These are phyloP conservation scores for Penicillium sp. DNA, from an alignment of 2,329 filamentous ascomycete genomes.

Conservation along the genomic window DNA sequence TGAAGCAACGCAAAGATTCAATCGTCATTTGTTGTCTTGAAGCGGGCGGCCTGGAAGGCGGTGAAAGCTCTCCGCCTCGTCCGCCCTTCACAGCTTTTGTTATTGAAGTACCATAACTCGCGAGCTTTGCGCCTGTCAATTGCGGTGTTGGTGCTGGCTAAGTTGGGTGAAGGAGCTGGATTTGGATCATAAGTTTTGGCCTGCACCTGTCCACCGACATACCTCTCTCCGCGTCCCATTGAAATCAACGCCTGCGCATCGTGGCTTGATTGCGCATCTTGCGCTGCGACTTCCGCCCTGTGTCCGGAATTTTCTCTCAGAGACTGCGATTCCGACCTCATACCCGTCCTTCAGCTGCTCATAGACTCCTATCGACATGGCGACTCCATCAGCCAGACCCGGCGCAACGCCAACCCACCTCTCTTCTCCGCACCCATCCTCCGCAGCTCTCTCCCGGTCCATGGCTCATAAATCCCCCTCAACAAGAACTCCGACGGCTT, in stretches of 20 bases:
- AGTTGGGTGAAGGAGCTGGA: conserved; percentile 4
- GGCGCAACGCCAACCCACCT: conserved; percentile 45
- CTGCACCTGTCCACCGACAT: background rate
- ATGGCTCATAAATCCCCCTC: conserved; percentile 48
- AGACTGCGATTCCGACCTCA: background rate
- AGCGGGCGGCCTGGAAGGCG: conserved; percentile 18
- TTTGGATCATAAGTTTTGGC: conserved; percentile 1
- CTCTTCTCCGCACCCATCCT: conserved; percentile 45
- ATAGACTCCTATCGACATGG: conserved; percentile 32
- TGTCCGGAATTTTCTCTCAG: background rate
- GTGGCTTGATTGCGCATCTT: conserved; percentile 7
- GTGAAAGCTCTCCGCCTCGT: conserved; percentile 5
- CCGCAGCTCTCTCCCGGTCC: conserved; percentile 39
- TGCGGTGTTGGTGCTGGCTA: conserved; percentile 2
- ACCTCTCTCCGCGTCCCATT: background rate
- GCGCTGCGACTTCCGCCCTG: background rate
- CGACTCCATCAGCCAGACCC: conserved; percentile 46
- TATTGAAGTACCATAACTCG: background rate
- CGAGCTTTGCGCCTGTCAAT: conserved; percentile 5
- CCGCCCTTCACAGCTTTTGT: background rate
- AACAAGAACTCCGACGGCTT: conserved; percentile 44
- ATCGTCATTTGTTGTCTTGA: conserved; percentile 13
- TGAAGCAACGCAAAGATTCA: background rate
- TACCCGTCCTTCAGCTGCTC: background rate
- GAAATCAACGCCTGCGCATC: background rate